These are phyloP conservation scores for Boletus hoseneyae DNA, from an alignment of 1,284 basidiomycete species.

Conservation along the genomic window DNA sequence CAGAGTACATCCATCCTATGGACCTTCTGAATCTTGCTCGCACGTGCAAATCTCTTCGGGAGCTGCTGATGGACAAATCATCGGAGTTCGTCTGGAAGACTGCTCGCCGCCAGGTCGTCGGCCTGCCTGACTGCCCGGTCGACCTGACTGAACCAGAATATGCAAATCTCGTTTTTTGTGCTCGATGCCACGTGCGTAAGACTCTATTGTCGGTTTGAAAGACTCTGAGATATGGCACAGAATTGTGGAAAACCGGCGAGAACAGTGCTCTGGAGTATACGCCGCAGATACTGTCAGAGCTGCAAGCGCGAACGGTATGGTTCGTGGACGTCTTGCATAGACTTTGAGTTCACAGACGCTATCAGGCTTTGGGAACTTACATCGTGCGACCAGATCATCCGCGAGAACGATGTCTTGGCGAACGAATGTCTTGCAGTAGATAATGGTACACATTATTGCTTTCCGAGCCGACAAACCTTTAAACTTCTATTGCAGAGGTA, in stretches of 20 bases:
- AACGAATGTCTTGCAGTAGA: not conserved
- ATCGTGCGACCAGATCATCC: not conserved
- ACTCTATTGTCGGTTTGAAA: not conserved
- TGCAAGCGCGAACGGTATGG: constrained; percentile 3
- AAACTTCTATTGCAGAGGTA: not conserved
- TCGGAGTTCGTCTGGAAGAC: constrained; percentile 20
- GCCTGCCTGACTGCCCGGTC: constrained; percentile 21
- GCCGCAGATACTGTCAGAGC: constrained; percentile 10
- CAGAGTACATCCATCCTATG: constrained; percentile 13
- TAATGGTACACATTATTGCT: not conserved
- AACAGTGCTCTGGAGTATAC: constrained; percentile 8
- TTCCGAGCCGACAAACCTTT: not conserved
- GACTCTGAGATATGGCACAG: not conserved
- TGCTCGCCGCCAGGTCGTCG: constrained; percentile 3
- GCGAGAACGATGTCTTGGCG: not conserved
- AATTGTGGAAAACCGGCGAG: constrained; percentile 1
- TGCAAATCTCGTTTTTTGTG: constrained; percentile 23
- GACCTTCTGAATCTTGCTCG: constrained; percentile 23
- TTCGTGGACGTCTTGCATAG: not conserved
- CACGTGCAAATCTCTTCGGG: constrained; percentile 19
- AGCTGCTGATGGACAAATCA: constrained; percentile 15
- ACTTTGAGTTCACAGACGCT: not conserved
- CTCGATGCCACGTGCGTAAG: constrained; percentile 15
- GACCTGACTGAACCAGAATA: constrained; percentile 33
- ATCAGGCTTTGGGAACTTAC: not conserved